Evolutionary conservation across 2,329 filamentous ascomycete genomes (phyloP).

Genomic region (Neonectria ditissima): DNA sequence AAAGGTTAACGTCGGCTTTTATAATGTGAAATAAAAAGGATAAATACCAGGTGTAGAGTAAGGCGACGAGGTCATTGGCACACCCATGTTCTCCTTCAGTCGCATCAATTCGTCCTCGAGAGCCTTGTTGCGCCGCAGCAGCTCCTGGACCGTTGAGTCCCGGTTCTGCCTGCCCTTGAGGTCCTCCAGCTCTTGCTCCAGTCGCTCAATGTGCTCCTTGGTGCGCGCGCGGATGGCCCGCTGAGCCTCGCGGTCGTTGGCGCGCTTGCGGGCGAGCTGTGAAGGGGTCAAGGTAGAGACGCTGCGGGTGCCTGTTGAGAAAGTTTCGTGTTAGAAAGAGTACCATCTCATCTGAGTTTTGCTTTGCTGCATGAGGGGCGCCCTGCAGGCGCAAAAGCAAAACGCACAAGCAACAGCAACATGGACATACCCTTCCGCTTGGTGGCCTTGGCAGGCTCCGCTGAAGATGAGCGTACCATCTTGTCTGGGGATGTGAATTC

Average conservation of each 20-base stretch:
- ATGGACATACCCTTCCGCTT: conserved; percentile 60
- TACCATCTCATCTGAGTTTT: background rate
- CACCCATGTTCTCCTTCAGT: conserved; percentile 59
- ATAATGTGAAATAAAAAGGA: conserved; percentile 11
- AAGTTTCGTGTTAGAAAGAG: conserved; percentile 4
- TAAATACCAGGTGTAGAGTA: conserved; percentile 57
- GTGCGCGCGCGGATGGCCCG: conserved; percentile 88
- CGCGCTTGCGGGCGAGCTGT: conserved; percentile 89
- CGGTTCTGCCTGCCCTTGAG: conserved; percentile 65
- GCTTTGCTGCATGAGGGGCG: background rate
- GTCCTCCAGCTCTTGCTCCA: conserved; percentile 81
- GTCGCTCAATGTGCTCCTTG: conserved; percentile 83
- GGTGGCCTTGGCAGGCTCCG: conserved; percentile 56
- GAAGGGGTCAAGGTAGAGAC: conserved; percentile 90
- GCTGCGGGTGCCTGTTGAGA: conserved; percentile 70
- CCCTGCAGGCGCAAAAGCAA: conserved; percentile 13
- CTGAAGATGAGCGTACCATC: conserved; percentile 58
- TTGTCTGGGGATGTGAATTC: conserved; percentile 18
- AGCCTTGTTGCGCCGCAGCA: conserved; percentile 63
- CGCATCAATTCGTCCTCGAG: conserved; percentile 65
- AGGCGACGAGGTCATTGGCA: conserved; percentile 54
- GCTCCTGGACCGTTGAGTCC: conserved; percentile 64
- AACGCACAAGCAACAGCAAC: conserved; percentile 13
- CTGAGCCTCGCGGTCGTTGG: conserved; percentile 92
- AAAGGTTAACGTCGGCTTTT: conserved; percentile 24